A percentile compares a stretch with the other conserved stretches of the same genome.
phyloP scores from a whole-genome alignment of 2,329 filamentous ascomycete genomes.

The Pseudogymnoascus sp. region DNA sequence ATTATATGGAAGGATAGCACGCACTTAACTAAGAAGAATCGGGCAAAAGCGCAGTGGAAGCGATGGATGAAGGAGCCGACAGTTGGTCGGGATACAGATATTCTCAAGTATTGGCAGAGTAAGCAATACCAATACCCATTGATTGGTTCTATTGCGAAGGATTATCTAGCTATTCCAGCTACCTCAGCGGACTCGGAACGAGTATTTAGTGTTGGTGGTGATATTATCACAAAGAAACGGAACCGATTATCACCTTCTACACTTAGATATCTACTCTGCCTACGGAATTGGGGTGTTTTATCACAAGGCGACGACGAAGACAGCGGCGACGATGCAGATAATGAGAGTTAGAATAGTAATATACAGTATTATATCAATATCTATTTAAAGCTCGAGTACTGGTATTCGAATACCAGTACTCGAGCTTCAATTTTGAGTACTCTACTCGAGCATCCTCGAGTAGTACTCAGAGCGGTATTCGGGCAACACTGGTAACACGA shows the following conservation, averaged over 20 bases:
- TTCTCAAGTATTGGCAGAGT: not conserved
- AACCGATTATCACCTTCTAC: not conserved
- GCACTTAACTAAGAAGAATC: too few species aligned
- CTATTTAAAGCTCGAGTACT: too few species aligned
- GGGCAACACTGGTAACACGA: not conserved
- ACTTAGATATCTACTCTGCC: not conserved
- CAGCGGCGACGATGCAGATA: not conserved
- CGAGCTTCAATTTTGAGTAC: not conserved
- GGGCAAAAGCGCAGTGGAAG: not conserved
- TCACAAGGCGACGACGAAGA: not conserved
- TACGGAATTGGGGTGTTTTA: not conserved
- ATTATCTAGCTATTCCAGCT: constrained; percentile 4
- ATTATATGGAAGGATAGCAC: too few species aligned
- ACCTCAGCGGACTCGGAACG: not conserved
- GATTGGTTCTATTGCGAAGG: not conserved
- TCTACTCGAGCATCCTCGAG: not conserved
- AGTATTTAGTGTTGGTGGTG: not conserved
- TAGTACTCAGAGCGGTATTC: not conserved
- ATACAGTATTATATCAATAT: too few species aligned
- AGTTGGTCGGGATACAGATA: not conserved
- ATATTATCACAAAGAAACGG: constrained; percentile 2
- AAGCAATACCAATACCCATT: too few species aligned
- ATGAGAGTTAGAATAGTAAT: not conserved
- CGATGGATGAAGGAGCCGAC: not conserved
- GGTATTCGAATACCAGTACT: not conserved